phyloP scores from a whole-genome alignment of 2,329 filamentous ascomycete genomes.

The Alternaria rosae region DNA sequence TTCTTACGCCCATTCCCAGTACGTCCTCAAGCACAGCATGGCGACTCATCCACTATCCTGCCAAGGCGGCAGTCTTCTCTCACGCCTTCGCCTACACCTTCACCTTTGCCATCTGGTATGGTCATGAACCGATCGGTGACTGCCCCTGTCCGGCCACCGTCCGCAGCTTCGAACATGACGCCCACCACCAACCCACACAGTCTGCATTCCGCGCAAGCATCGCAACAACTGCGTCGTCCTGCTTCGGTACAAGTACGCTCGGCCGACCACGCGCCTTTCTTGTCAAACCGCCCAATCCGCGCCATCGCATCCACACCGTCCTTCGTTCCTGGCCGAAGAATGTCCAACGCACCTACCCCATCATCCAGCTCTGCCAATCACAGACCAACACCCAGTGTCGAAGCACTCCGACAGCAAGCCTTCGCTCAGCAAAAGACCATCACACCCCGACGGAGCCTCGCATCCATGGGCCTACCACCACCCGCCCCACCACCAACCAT shows the following conservation, averaged over 20 bases:
- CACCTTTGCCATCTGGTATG: slow-evolving; percentile 35
- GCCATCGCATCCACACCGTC: slow-evolving; percentile 42
- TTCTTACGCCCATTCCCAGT: slow-evolving; percentile 48
- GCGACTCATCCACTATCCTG: slow-evolving; percentile 33
- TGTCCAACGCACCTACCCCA: slow-evolving; percentile 25
- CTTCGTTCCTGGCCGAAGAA: slow-evolving; percentile 35
- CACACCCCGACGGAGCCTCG: slow-evolving; percentile 46
- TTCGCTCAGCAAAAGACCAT: slow-evolving; percentile 23
- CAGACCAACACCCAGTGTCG: slow-evolving; percentile 30
- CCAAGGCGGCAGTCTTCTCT: slow-evolving; percentile 44
- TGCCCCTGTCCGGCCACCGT: slow-evolving; percentile 29
- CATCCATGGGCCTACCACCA: slow-evolving; percentile 53
- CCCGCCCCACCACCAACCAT: slow-evolving; percentile 56
- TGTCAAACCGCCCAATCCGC: slow-evolving; percentile 47
- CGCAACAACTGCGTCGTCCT: slow-evolving; percentile 50
- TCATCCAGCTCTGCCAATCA: slow-evolving; percentile 9
- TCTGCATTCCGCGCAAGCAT: slow-evolving; percentile 13
- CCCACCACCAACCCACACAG: slow-evolving; percentile 19
- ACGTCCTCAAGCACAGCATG: slow-evolving; percentile 40
- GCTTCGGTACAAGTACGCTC: slow-evolving; percentile 55
- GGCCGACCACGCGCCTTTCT: slow-evolving; percentile 53
- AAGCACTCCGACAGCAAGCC: slow-evolving; percentile 37
- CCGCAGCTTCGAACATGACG: slow-evolving; percentile 19
- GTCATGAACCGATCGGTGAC: slow-evolving; percentile 44
- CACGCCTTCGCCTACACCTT: slow-evolving; percentile 23